phyloP scores from a whole-genome alignment of 208 protist genomes.

The Baffinella frigidus region DNA sequence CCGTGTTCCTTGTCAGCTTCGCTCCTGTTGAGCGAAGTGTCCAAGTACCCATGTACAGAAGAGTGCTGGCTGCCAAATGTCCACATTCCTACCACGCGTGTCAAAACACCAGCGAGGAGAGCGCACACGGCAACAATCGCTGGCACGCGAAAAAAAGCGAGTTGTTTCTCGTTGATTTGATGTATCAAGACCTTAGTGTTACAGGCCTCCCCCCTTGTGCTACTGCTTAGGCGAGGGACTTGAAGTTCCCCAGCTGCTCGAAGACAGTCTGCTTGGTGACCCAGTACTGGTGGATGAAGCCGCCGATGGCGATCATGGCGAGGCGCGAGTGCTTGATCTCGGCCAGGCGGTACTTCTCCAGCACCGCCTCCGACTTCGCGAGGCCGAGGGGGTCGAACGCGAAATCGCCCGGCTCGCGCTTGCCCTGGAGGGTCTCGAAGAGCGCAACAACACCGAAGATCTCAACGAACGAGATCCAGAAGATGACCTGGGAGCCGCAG shows the following conservation, averaged over 20 bases:
- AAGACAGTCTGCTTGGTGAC: conserved; percentile 53
- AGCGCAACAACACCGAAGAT: conserved; percentile 48
- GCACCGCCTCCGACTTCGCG: conserved; percentile 12
- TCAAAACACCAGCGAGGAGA: too few relatives aligned
- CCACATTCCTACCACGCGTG: too few relatives aligned
- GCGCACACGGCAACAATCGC: too few relatives aligned
- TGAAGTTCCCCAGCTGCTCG: conserved; percentile 52
- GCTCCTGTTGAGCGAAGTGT: too few relatives aligned
- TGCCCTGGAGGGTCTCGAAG: conserved; percentile 52
- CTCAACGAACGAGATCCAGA: conserved; percentile 59
- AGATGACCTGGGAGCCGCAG: conserved; percentile 41
- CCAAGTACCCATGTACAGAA: too few relatives aligned
- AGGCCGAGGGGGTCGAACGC: conserved; percentile 37
- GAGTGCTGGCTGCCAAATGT: too few relatives aligned
- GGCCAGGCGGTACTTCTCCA: conserved; percentile 11
- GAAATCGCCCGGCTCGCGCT: conserved; percentile 26
- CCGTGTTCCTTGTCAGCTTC: too few relatives aligned
- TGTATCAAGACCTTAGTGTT: too few relatives aligned
- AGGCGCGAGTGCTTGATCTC: conserved; percentile 42
- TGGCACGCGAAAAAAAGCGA: too few relatives aligned
- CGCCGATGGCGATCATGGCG: conserved; percentile 52
- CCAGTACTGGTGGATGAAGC: conserved; percentile 59
- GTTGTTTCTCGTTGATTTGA: too few relatives aligned
- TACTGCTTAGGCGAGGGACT: conserved; percentile 47
- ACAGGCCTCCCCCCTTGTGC: too few relatives aligned